Evolutionary conservation across 306 rosid genomes (phyloP), one percentile per base, ranked within the genome.

Genomic region (Dryas octopetala): DNA sequence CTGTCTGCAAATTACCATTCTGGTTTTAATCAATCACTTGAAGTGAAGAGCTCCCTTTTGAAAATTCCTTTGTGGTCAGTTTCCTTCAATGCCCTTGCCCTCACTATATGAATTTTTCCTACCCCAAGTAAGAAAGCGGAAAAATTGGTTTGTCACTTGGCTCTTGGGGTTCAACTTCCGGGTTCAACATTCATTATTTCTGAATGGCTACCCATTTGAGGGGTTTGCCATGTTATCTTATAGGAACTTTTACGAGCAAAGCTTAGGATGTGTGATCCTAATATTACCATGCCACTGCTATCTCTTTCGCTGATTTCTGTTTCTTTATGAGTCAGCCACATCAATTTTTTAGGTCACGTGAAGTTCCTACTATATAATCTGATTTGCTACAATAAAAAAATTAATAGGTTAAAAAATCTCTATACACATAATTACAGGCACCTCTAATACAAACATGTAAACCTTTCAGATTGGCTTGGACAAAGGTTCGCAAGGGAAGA

Each of bases 401-500:
- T 61, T 61, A 28, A 32, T 61, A 61, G 15, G 44, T 60, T 62
- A 43, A 43, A 28, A 28, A 12, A 12, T 32, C 9, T 12, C 43
- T 12, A 12, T 60, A 32, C 45, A 5, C 44, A 26, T 26, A 9
- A 60, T 11, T 12, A 60, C 11, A 5, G 1, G 44, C 16, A 12
- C 17, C 65, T 60, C 65, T 60, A 5, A 61, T 10, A 61, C 9
- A 61, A 13, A 12, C 45, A 12, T 32, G 66, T 66, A 32, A 19
- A 65, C 38, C 71, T 70, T 62, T 54, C 87, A 89, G 94, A 94
- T 94, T 83, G 97, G 98, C 7, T 59, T 94, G 84, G 98, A 94
- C 93, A 94, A 87, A 80, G 90, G 98, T 83, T 89, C 97, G 5
- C 80, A 70, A 3, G 93, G 96, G 80, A 91, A 77, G 78, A 66